A percentile compares a stretch with the other conserved stretches of the same genome.
Conservation (phyloP, 768 basidiomycete genomes). For the Suillus ampliporus region DNA sequence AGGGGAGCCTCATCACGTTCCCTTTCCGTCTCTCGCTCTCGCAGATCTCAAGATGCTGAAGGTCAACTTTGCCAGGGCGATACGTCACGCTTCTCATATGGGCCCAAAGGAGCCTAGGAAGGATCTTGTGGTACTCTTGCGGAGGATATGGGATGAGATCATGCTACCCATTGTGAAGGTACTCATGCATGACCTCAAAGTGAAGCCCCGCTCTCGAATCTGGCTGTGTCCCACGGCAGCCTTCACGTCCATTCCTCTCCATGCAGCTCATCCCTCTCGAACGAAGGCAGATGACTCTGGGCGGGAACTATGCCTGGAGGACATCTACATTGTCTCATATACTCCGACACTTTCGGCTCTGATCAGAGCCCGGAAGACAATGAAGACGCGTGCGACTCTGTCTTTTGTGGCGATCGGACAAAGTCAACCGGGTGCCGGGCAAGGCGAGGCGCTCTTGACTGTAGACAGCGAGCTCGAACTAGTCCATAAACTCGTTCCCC, state of each 20-base stretch:
- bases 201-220: neutral
- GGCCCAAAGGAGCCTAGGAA: slow-evolving; percentile 21
- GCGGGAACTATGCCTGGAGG: neutral
- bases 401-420: slow-evolving; percentile 13
- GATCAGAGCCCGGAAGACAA: slow-evolving; percentile 11
- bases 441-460: neutral
- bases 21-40: slow-evolving; percentile 23
- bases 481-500: slow-evolving; percentile 27
- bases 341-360: slow-evolving; percentile 16
- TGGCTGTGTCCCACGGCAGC: slow-evolving; percentile 18
- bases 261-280: slow-evolving; percentile 36
- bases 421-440: slow-evolving; percentile 2
- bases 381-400: neutral
- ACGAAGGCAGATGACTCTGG: slow-evolving; percentile 7
- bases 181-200: neutral
- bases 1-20: slow-evolving; percentile 12
- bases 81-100: slow-evolving; percentile 10
- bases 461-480: slow-evolving; percentile 16
- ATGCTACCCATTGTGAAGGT: slow-evolving; percentile 5
- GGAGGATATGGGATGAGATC: slow-evolving; percentile 6
- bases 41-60: slow-evolving; percentile 19
- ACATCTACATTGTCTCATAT: slow-evolving; percentile 19
- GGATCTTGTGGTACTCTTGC: slow-evolving; percentile 6
- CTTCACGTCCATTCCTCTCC: slow-evolving; percentile 17
- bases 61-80: slow-evolving; percentile 6